phyloP scores from a whole-genome alignment of 805 yeast genomes.

The Saccharomycopsis sp. region DNA sequence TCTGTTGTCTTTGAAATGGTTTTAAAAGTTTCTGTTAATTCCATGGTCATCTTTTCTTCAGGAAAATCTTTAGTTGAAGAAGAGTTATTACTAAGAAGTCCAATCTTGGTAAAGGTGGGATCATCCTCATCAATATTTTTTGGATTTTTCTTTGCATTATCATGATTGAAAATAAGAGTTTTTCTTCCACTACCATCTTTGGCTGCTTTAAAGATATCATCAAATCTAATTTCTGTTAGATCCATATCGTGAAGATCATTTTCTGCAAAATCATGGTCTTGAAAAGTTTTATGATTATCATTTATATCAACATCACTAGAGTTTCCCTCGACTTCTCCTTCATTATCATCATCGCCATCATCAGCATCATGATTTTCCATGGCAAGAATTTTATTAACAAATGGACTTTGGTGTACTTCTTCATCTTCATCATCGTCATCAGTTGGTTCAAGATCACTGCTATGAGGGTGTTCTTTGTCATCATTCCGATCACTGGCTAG shows the following conservation, averaged over 20 bases:
- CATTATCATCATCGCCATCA: slow-evolving; percentile 16
- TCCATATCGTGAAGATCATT: slow-evolving; percentile 15
- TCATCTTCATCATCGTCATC: neutral
- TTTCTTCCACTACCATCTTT: slow-evolving; percentile 11
- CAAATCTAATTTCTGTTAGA: slow-evolving; percentile 16
- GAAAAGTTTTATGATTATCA: too few species aligned
- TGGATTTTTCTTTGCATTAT: too few species aligned
- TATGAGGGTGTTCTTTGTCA: slow-evolving; percentile 12
- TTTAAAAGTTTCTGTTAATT: too few species aligned
- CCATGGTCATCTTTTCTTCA: too few species aligned
- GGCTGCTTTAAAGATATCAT: slow-evolving; percentile 10
- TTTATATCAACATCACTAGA: slow-evolving; percentile 1
- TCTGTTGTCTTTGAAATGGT: too few species aligned
- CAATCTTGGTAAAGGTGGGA: too few species aligned
- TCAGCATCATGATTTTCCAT: neutral
- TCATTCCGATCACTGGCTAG: slow-evolving; percentile 5
- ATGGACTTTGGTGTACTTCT: slow-evolving; percentile 5
- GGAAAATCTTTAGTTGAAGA: too few species aligned
- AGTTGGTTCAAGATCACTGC: neutral
- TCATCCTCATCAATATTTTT: slow-evolving; percentile 1
- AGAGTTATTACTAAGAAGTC: too few species aligned
- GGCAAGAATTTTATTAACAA: slow-evolving; percentile 6
- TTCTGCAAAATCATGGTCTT: too few species aligned
- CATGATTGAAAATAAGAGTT: slow-evolving; percentile 2
- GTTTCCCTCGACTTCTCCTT: too few species aligned